Evolutionary conservation across 202 grass and related monocot species (phyloP), one percentile per base, ranked within the genome.

Genomic region (Elaeis oleifera): DNA sequence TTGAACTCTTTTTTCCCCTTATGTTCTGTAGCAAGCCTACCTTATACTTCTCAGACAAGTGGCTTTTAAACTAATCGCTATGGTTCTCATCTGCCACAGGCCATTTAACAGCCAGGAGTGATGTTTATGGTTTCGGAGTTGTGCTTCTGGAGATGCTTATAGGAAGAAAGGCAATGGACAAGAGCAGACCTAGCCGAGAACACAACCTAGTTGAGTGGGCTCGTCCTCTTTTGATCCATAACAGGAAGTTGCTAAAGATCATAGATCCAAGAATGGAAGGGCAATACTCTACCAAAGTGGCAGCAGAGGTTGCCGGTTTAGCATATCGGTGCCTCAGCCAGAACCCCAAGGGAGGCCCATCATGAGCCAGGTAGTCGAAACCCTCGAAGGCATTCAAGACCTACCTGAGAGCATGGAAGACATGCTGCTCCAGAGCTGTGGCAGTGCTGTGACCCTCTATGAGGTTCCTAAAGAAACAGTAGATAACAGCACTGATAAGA

Each of bases 241-340:
- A 80, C 64, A 65, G 95, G 62, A 99, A 99, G 57, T 75, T 99
- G 4, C 86, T 99, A 32, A 94, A 82, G 57, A 94, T 99, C 71
- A 89, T 99, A 9, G 95, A 99, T 60, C 85, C 89, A 36, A 92
- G 95, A 80, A 84, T 99, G 89, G 95, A 99, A 79, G 95, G 95
- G 22, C 95, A 99, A 15, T 99, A 99, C 73, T 99, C 95, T 2
- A 84, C 78, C 52, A 94, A 94, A 64, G 82, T 82, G 9, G 85
- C 83, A 25, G 74, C 73, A n/a, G 89, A 87, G 69, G 85, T 90
- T 7, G 89, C 88, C 0, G 74, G 77, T 66, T 72, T 99, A 39
- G 78, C 85, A 20, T 89, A 99, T 58, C 74, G 79, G 49, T 99
- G 95, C 67, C 69, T 99, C 58, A 99, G 83, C 56, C 95, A 94